Evolutionary conservation across 192 early-diverging fungal species (phyloP), one percentile per base, ranked within the genome.

Genomic region (Backusella tuberculispora): DNA sequence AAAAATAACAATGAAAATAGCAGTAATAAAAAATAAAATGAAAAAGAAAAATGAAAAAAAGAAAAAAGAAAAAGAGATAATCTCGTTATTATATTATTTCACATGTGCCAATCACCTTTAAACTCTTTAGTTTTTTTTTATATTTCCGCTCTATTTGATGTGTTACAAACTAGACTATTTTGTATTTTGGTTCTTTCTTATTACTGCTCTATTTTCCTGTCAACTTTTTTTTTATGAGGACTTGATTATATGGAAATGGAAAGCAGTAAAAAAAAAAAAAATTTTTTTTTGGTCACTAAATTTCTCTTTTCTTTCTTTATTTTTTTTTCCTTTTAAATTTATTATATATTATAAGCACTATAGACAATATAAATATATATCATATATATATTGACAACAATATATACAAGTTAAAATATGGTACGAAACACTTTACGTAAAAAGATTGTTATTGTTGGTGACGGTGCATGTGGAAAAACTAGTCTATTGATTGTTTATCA

Each of bases 401-500:
- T 37, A 63, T 34, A 26, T 63, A n/a, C n/a, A 26, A 13, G 29
- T n/a, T 13, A 17, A 17, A 17, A 4, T 41, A 66, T 67, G 66
- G 66, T 67, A 42, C 66, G 66, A 19, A 67, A 38, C 19, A 67
- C 66, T 42, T 21, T 67, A 43, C 66, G 66, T 7, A 67, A 67
- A 41, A 48, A 50, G 26, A 70, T 70, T 48, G 44, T 70, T 48
- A 48, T 70, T n/a, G 43, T 70, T 46, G 69, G 43, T 48, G 43
- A 50, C 44, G 46, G 46, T 8, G 69, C 69, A 10, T 70, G 44
- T 29, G 46, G 44, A 34, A 70, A 45, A 34, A 70, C 69, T 1
- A 70, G 69, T 47, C 44, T 41, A 19, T 40, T 70, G 13, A 70
- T 70, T 44, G 69, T 70, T n/a, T 70, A 70, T 29, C 69, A 70